Evolutionary conservation across 352 stramenopile species (phyloP), one percentile per base, ranked within the genome.

Genomic region (Pythium dissotocum): DNA sequence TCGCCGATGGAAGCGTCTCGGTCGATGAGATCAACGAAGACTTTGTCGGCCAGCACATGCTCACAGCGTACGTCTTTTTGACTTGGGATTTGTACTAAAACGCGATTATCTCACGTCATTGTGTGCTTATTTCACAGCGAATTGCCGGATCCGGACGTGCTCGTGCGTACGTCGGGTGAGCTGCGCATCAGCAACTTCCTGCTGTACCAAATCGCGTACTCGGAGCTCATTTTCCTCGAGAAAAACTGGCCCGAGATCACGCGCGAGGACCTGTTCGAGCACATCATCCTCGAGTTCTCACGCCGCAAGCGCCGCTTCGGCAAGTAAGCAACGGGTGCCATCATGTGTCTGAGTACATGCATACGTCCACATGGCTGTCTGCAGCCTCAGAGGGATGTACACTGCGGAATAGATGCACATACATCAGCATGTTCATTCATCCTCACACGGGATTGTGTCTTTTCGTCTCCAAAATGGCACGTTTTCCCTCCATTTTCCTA

Each of bases 181-280:
- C 73, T 87, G 58, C 91, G 97, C 52, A 82, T 99, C 51, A 98
- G 90, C 75, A 99, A 99, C 76, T 99, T 99, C 72, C 70, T 99
- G 52, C 75, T 99, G 8, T 99, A 90, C 82, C 94, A 99, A 74
- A 86, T 91, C 51, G 95, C 95, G 32, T 98, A 99, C 82, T 77
- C 94, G 48, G 96, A 99, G 78, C 75, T 99, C 14, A 95, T 97
- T 67, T 97, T 99, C 72, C 84, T 96, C 48, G 82, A 97, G 68
- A 99, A 99, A 76, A 84, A 94, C 46, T 99, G 96, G 96, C 97
- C 96, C 32, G 96, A 98, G 72, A 85, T 99, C 69, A 97, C 82
- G 49, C 78, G 74, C 21, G 70, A 89, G 30, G 90, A 97, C 65
- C 79, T 98, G 59, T 64, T 83, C 51, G 77, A 74, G 55, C 77